Conservation (phyloP, 2,329 filamentous ascomycete genomes). For the Fusarium compactum region DNA sequence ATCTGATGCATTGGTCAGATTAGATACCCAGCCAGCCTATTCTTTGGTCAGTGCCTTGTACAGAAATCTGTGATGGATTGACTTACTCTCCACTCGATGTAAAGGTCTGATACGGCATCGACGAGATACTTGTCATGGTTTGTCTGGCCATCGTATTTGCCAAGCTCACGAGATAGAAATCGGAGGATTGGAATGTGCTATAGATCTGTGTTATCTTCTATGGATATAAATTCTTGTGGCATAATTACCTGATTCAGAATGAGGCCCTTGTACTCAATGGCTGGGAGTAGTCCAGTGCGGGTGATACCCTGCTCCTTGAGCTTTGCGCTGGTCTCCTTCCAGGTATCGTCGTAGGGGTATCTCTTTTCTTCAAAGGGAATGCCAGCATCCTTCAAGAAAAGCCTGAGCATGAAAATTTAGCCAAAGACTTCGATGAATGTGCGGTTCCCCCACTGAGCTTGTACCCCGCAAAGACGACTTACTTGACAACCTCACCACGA, state of each 20-base stretch:
- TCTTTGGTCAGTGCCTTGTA: fast-evolving
- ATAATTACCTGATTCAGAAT: constrained; percentile 40
- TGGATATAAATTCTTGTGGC: too few relatives aligned
- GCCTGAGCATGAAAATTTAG: background rate
- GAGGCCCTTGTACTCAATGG: constrained; percentile 52
- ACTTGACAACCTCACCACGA: constrained; percentile 48
- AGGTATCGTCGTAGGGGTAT: constrained; percentile 31
- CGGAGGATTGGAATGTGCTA: constrained; percentile 29
- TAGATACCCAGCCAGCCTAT: constrained; percentile 17
- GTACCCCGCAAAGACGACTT: background rate
- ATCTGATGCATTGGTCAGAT: constrained; percentile 3
- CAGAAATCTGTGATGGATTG: fast-evolving
- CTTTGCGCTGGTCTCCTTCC: constrained; percentile 40
- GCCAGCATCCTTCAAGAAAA: constrained; percentile 36
- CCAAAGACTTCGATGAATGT: fast-evolving
- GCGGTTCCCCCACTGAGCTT: fast-evolving
- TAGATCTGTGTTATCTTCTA: fast-evolving
- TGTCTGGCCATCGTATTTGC: constrained; percentile 29
- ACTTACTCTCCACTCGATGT: constrained; percentile 27
- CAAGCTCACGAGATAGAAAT: constrained; percentile 22
- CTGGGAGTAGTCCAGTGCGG: constrained; percentile 52
- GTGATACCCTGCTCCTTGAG: constrained; percentile 45
- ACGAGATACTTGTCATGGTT: constrained; percentile 24
- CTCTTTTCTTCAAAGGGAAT: constrained; percentile 34
- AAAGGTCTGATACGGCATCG: constrained; percentile 24